phyloP scores from a whole-genome alignment of 352 stramenopile species.

The Phytophthora melonis region DNA sequence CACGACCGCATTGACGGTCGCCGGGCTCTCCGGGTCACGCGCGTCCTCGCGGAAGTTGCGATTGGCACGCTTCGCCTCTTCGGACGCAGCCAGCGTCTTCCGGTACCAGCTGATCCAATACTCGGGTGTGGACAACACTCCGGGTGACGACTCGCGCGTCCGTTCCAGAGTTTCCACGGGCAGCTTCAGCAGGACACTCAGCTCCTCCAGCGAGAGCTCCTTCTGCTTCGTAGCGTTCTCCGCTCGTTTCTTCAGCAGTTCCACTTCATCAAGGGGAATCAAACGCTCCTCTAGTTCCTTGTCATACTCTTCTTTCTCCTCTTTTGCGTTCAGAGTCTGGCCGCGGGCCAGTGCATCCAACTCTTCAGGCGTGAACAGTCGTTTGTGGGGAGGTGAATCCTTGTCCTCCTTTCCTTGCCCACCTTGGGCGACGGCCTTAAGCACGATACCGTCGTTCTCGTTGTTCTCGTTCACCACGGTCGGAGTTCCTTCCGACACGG shows the following conservation, averaged over 20 bases:
- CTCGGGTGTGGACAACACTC: not conserved
- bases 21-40: not conserved
- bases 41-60: not conserved
- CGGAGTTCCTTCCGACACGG: not conserved
- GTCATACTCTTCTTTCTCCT: not conserved
- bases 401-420: not conserved
- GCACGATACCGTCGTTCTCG: not conserved
- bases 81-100: not conserved
- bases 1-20: not conserved
- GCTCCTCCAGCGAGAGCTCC: not conserved
- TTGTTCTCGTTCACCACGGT: not conserved
- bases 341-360: not conserved
- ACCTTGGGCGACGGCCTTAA: not conserved
- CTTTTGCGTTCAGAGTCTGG: not conserved
- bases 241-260: not conserved
- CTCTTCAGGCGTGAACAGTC: not conserved
- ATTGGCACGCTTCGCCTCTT: not conserved
- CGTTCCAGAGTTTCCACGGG: not conserved
- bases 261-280: not conserved
- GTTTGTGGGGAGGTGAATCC: not conserved
- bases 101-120: not conserved
- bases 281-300: not conserved
- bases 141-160: not conserved
- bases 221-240: not conserved
- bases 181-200: not conserved